Base-by-base conservation (phyloP, 805 yeast genomes). In the Metschnikowia rubicola region DNA sequence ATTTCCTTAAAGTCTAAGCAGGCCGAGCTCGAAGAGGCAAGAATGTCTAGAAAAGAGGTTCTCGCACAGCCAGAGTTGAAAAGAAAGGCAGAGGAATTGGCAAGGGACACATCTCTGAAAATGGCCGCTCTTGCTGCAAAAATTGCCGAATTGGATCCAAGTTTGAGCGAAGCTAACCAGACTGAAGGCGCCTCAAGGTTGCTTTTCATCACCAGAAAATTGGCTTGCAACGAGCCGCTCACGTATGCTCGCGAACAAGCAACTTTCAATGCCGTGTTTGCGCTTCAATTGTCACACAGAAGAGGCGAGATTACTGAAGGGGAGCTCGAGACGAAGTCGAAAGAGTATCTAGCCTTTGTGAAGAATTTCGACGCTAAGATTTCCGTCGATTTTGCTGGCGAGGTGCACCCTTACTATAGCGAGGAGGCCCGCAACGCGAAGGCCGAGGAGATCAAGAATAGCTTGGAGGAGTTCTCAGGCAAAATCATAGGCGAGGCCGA, bases 31-130 rank as follows among this genome's bases (percentile, higher is more conserved):
- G 96, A 88, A 65, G 81, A 75, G 59, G 70, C 70, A 10, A 76
- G 75, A 54, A 71, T 84, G 75, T 74, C 83, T 3, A 79, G 96
- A 66, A 86, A 87, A 61, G 88, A 86, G 59, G 73, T 70, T 43
- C 67, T 81, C 37, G 78, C 75, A 8, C 78, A 77, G 55, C 83
- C 83, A 11, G 73, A 67, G n/a, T 67, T 86, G 37, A 57, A 75
- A 39, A 61, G 71, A 40, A 65, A 60, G 4, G 60, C 70, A 30
- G 59, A 67, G 30, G 62, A 37, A 17, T 63, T 37, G 77, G 86
- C 59, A 70, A 70, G 39, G 57, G 47, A 4, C 63, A 65, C 35
- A 8, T 74, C 83, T 50, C 56, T 46, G 6, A 50, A 55, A 10
- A 61, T 65, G 38, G 37, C 46, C 1, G 34, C 43, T 15, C 55